Conservation (phyloP, 345 rosid species). For the Eucalyptus pauciflora region DNA sequence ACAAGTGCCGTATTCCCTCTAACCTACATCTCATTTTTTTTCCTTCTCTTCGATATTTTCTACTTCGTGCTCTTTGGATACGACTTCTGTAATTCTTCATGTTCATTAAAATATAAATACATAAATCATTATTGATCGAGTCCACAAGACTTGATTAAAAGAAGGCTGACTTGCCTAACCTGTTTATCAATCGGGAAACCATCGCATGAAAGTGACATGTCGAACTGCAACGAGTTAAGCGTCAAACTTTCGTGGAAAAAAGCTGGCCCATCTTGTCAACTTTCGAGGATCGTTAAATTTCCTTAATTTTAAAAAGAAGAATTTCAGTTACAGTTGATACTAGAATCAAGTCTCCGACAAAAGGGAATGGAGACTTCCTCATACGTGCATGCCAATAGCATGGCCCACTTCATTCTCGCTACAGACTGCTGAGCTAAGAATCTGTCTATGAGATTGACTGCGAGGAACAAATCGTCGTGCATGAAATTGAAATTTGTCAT, state of each 20-base stretch:
- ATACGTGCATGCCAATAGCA: constrained; percentile 83
- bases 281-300: too few relatives aligned
- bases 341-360: constrained; percentile 59
- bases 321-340: not conserved
- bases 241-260: constrained; percentile 61
- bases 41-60: not conserved
- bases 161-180: constrained; percentile 1
- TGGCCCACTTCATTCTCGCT: constrained; percentile 69
- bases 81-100: not conserved
- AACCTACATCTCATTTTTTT: not conserved
- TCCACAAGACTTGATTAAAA: not conserved
- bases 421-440: constrained; percentile 30
- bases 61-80: too few relatives aligned
- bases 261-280: not conserved
- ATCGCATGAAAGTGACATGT: constrained; percentile 22
- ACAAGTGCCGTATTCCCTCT: not conserved
- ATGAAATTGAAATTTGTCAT: too few relatives aligned
- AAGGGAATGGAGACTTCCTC: constrained; percentile 84
- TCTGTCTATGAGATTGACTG: too few relatives aligned
- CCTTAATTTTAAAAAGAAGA: not conserved
- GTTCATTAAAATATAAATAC: not conserved
- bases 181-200: constrained; percentile 57
- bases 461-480: too few relatives aligned
- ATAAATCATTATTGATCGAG: not conserved
- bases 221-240: constrained; percentile 58